A percentile compares a stretch with the other conserved stretches of the same genome.
phyloP scores from a whole-genome alignment of 805 yeast genomes.

The Priceomyces medius region DNA sequence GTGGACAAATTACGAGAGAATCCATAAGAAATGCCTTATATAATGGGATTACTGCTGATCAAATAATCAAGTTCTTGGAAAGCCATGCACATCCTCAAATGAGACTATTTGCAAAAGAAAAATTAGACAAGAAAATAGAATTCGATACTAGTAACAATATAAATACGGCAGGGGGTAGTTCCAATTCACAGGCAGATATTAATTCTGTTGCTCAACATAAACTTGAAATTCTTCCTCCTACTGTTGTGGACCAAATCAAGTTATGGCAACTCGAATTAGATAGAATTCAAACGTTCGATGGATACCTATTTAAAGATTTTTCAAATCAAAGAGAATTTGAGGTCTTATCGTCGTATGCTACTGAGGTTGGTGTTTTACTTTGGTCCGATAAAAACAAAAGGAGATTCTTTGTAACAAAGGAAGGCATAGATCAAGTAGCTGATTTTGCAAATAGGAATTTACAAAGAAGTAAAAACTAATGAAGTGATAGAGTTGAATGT shows the following conservation, averaged over 20 bases:
- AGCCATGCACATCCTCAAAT: conserved; percentile 94
- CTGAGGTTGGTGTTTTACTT: conserved; percentile 85
- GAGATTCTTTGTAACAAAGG: conserved; percentile 82
- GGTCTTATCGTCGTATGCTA: conserved; percentile 70
- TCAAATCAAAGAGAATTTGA: conserved; percentile 74
- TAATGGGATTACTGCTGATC: conserved; percentile 94
- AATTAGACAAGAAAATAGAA: conserved; percentile 63
- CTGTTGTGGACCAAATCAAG: conserved; percentile 93
- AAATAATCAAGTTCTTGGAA: conserved; percentile 82
- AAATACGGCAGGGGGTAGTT: conserved; percentile 45
- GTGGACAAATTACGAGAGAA: conserved; percentile 91
- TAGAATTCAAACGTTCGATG: conserved; percentile 82
- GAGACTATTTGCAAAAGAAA: conserved; percentile 71
- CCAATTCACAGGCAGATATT: conserved; percentile 23
- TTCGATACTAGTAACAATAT: conserved; percentile 52
- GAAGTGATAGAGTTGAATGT: background rate
- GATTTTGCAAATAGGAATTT: conserved; percentile 74
- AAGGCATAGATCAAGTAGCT: conserved; percentile 86
- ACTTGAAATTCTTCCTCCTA: conserved; percentile 79
- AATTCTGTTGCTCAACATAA: conserved; percentile 43
- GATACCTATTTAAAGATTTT: conserved; percentile 86
- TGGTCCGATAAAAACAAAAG: conserved; percentile 76
- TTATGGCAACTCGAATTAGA: conserved; percentile 97
- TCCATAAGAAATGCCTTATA: conserved; percentile 79
- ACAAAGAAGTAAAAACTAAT: conserved; percentile 6